A percentile compares a stretch with the other conserved stretches of the same genome.
Evolutionary conservation across 208 protist species (phyloP).

Genomic region (Trypanosoma mega): DNA sequence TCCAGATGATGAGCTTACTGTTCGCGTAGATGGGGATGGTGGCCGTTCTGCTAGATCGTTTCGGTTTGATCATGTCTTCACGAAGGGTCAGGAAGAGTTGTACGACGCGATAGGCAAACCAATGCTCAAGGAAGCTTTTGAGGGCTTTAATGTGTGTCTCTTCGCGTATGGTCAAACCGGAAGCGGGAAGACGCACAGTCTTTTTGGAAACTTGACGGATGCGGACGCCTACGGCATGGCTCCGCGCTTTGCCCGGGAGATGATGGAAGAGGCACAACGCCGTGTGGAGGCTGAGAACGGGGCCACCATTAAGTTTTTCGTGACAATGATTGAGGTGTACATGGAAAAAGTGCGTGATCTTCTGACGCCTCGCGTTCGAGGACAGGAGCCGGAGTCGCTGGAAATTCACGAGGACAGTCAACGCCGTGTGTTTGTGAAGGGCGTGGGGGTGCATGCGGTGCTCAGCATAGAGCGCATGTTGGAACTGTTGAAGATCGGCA

Average conservation of each 20-base stretch:
- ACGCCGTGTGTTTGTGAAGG: slow-evolving; percentile 51
- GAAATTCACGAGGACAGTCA: slow-evolving; percentile 64
- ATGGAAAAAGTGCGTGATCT: slow-evolving; percentile 56
- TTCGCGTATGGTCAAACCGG: slow-evolving; percentile 83
- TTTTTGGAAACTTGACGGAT: slow-evolving; percentile 49
- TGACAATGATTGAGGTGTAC: slow-evolving; percentile 66
- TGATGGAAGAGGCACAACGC: slow-evolving; percentile 30
- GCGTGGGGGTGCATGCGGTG: slow-evolving; percentile 70
- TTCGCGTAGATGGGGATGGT: slow-evolving; percentile 15
- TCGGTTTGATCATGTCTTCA: slow-evolving; percentile 39
- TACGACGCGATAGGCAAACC: slow-evolving; percentile 70
- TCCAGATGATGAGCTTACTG: slow-evolving; percentile 8
- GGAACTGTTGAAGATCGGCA: slow-evolving; percentile 54
- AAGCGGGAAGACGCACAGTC: slow-evolving; percentile 75
- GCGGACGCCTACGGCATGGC: slow-evolving; percentile 17
- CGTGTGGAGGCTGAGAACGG: slow-evolving; percentile 27
- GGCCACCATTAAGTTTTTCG: slow-evolving; percentile 24
- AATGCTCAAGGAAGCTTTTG: slow-evolving; percentile 82
- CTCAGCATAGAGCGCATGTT: slow-evolving; percentile 60
- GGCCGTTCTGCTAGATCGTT: slow-evolving; percentile 14
- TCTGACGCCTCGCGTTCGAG: slow-evolving; percentile 43
- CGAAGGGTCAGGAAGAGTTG: slow-evolving; percentile 48
- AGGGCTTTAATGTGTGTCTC: slow-evolving; percentile 82
- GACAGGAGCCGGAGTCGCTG: slow-evolving; percentile 73
- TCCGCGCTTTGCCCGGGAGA: slow-evolving; percentile 31